phyloP scores from a whole-genome alignment of 306 rosid species.

The Prinsepia uniflora region DNA sequence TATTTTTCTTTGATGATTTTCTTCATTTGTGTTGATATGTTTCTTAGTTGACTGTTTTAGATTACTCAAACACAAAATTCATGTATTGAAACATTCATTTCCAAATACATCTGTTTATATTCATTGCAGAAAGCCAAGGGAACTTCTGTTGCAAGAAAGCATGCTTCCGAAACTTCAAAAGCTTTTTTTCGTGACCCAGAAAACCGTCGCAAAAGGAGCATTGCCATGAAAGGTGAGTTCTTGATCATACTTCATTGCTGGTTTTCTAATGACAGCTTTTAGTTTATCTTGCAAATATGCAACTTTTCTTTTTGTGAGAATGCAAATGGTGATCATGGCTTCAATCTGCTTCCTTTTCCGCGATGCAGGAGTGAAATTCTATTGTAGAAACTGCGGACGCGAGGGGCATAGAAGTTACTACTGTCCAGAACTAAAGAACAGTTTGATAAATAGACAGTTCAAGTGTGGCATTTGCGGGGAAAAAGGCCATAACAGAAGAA shows the following conservation, averaged over 20 bases:
- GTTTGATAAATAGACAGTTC: slow-evolving; percentile 36
- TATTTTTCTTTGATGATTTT: neutral
- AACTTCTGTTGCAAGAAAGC: slow-evolving; percentile 78
- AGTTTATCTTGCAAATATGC: neutral
- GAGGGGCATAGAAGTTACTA: slow-evolving; percentile 90
- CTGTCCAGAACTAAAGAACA: slow-evolving; percentile 76
- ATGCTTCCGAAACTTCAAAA: slow-evolving; percentile 66
- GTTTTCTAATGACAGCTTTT: slow-evolving; percentile 15
- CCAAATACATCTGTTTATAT: slow-evolving; percentile 13
- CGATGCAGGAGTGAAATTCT: slow-evolving; percentile 68
- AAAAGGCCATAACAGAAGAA: slow-evolving; percentile 81
- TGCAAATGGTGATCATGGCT: slow-evolving; percentile 6
- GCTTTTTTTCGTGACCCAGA: slow-evolving; percentile 82
- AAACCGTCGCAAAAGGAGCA: slow-evolving; percentile 83
- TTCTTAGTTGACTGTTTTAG: neutral
- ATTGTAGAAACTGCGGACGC: slow-evolving; percentile 78
- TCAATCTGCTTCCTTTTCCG: neutral
- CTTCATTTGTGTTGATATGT: neutral
- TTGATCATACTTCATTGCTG: neutral
- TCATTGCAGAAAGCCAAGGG: slow-evolving; percentile 74
- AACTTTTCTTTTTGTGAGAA: neutral
- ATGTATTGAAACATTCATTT: neutral
- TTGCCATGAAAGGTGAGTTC: slow-evolving; percentile 71
- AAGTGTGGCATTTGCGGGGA: slow-evolving; percentile 63
- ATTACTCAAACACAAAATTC: neutral